phyloP scores from a whole-genome alignment of 2,329 filamentous ascomycete species.

The Boeremia lycopersici region DNA sequence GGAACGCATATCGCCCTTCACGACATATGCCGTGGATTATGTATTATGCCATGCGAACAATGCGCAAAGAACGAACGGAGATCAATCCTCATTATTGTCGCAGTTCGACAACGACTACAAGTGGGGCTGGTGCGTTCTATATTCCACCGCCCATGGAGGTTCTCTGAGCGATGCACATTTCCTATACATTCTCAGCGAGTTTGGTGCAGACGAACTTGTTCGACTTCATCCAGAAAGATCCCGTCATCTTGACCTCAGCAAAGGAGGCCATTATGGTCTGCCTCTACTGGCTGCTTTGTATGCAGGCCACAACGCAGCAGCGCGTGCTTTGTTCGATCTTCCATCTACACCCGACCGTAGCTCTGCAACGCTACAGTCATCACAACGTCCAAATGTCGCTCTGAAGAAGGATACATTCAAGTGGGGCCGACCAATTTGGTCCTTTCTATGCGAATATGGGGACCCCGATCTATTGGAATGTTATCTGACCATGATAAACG shows the following conservation, averaged over 20 bases:
- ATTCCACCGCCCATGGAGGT: no score
- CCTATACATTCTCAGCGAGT: not conserved
- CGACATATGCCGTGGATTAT: no score
- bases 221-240: not conserved
- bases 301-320: not conserved
- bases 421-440: no score
- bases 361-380: not conserved
- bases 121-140: not conserved
- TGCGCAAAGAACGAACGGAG: no score
- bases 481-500: not conserved
- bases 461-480: not conserved
- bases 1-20: no score
- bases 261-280: slow-evolving; percentile 14
- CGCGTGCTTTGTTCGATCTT: not conserved
- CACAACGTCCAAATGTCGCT: no score
- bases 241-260: not conserved
- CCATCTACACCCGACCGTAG: not conserved
- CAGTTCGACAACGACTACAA: not conserved
- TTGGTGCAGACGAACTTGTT: not conserved
- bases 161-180: not conserved
- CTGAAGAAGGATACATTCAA: not conserved
- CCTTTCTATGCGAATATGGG: not conserved
- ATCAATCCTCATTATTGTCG: not conserved
- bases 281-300: not conserved
- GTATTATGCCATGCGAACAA: no score